Evolutionary conservation across 1,139 yeast species (phyloP).

Genomic region (Insectozyma bohioensis): DNA sequence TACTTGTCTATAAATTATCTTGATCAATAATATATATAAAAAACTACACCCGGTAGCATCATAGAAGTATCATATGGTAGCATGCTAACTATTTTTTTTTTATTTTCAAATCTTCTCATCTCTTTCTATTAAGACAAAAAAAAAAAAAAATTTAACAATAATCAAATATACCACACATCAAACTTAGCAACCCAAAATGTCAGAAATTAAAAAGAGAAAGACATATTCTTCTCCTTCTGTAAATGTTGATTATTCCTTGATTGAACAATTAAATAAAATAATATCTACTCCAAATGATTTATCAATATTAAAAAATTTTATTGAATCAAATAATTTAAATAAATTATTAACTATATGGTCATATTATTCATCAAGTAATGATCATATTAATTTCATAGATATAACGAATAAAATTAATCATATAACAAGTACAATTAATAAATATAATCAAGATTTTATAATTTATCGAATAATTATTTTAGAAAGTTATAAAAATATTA

Average conservation of each 20-base stretch:
- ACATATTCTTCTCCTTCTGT: constrained; percentile 12
- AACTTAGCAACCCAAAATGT: constrained; percentile 4
- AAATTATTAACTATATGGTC: constrained; percentile 49
- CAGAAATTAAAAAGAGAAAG: constrained; percentile 11
- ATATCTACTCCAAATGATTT: constrained; percentile 10
- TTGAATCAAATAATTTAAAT: constrained; percentile 16
- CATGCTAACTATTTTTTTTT: background rate
- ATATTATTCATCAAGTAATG: constrained; percentile 61
- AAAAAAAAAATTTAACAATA: too few relatives aligned
- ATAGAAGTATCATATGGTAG: background rate
- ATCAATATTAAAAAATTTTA: constrained; percentile 14
- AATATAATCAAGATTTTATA: constrained; percentile 6
- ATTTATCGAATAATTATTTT: constrained; percentile 10
- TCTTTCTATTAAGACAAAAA: background rate
- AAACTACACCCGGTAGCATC: background rate
- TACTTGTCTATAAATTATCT: too few relatives aligned
- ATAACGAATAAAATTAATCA: constrained; percentile 35
- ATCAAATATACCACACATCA: too few relatives aligned
- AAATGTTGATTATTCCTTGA: constrained; percentile 15
- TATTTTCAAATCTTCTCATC: constrained; percentile 1
- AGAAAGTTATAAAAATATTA: constrained; percentile 48
- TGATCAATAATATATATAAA: too few relatives aligned
- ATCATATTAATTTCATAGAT: constrained; percentile 50
- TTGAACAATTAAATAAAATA: constrained; percentile 14
- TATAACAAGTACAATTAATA: constrained; percentile 22